Percentiles rank a stretch among this genome's conserved stretches.
These are phyloP conservation scores for Pinus tabuliformis DNA, from an alignment of 75 land plant species.

Conservation along the genomic window DNA sequence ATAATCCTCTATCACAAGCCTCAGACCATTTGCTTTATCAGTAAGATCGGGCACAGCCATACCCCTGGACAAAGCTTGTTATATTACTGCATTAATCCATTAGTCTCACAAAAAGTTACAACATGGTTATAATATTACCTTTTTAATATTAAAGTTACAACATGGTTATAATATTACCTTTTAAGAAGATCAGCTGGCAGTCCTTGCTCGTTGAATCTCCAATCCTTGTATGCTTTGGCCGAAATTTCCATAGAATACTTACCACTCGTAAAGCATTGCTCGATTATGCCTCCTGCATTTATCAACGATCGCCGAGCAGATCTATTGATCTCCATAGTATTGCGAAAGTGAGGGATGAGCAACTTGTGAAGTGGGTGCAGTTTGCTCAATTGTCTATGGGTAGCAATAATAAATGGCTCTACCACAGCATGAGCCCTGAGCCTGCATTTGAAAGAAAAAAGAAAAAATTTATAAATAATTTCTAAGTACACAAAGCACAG, in stretches of 20 bases:
- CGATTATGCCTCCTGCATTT: constrained; percentile 57
- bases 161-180: constrained; percentile 17
- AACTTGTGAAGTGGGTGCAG: constrained; percentile 71
- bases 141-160: no score
- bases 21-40: constrained; percentile 28
- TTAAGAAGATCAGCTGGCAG: constrained; percentile 66
- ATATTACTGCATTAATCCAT: no score
- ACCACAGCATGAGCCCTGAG: constrained; percentile 56
- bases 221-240: constrained; percentile 45
- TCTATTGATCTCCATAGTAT: constrained; percentile 76
- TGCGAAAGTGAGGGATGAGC: constrained; percentile 65
- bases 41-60: constrained; percentile 48
- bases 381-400: constrained; percentile 63
- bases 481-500: no score
- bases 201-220: constrained; percentile 61
- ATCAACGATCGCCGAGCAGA: constrained; percentile 52
- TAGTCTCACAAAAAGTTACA: no score
- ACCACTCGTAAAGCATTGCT: constrained; percentile 37
- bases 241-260: constrained; percentile 53
- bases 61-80: constrained; percentile 22
- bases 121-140: no score
- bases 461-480: neutral
- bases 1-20: constrained; percentile 57
- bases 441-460: constrained; percentile 11
- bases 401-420: constrained; percentile 76